Conservation (phyloP, 495 filamentous ascomycete genomes). For the Trichocladium antarcticum region DNA sequence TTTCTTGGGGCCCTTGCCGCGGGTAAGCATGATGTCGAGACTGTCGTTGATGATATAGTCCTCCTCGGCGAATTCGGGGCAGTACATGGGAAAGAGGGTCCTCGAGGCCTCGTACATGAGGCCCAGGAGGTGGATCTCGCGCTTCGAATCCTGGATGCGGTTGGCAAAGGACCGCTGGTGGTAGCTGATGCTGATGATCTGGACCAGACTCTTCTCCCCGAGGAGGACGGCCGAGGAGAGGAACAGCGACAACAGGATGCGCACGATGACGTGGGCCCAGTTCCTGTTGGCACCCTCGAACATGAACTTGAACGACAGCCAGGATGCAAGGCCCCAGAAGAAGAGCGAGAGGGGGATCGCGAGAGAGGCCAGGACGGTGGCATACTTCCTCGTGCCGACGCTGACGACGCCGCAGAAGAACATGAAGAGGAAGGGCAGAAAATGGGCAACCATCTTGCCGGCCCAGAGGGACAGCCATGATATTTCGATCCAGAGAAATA, state of each 20-base stretch:
- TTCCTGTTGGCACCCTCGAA: constrained; percentile 22
- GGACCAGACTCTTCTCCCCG: constrained; percentile 71
- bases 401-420: constrained; percentile 81
- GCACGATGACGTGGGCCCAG: constrained; percentile 47
- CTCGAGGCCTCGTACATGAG: constrained; percentile 83
- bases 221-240: constrained; percentile 68
- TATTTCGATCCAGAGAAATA: constrained; percentile 88
- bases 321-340: constrained; percentile 68
- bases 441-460: constrained; percentile 68
- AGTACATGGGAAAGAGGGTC: constrained; percentile 80
- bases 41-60: constrained; percentile 83
- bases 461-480: constrained; percentile 84
- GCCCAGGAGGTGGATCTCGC: constrained; percentile 63
- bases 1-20: constrained; percentile 37
- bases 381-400: constrained; percentile 86
- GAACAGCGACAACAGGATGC: constrained; percentile 65
- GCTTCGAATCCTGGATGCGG: constrained; percentile 82
- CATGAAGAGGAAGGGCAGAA: constrained; percentile 74
- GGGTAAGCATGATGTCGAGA: constrained; percentile 42
- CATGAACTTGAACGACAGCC: constrained; percentile 72
- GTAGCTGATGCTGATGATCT: constrained; percentile 88
- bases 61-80: constrained; percentile 79
- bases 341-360: constrained; percentile 83
- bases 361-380: constrained; percentile 62
- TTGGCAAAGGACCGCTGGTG: constrained; percentile 86